Evolutionary conservation across 2,329 filamentous ascomycete genomes (phyloP).

Genomic region (Talaromyces marneffei): DNA sequence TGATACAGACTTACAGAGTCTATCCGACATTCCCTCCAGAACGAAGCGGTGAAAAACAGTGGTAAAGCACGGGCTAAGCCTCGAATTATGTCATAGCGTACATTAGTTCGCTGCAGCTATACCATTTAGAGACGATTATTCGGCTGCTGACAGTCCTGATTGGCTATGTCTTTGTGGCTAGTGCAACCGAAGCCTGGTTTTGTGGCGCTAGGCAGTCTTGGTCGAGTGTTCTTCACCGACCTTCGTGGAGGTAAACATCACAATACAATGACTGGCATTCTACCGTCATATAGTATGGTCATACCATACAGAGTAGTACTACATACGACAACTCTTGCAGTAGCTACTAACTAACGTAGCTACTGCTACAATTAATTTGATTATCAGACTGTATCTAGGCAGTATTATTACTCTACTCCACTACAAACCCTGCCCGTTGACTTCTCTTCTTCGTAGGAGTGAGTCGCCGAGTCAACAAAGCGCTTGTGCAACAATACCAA

Average conservation of each 20-base stretch:
- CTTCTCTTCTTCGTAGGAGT: neutral
- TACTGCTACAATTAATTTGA: neutral
- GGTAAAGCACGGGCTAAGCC: slow-evolving; percentile 1
- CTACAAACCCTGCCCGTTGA: neutral
- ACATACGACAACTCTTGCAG: neutral
- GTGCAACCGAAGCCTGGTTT: neutral
- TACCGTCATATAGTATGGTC: no score
- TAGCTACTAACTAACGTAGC: no score
- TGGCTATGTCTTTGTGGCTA: neutral
- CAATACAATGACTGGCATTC: no score
- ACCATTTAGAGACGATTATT: neutral
- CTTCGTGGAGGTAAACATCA: neutral
- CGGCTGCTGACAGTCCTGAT: neutral
- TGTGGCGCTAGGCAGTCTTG: slow-evolving; percentile 3
- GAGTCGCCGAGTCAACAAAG: slow-evolving; percentile 1
- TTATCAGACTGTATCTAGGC: neutral
- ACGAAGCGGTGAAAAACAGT: slow-evolving; percentile 5
- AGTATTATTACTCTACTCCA: neutral
- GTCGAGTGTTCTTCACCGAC: slow-evolving; percentile 5
- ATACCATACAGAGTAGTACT: no score
- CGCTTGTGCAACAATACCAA: slow-evolving; percentile 2
- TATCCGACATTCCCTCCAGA: neutral
- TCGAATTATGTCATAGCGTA: slow-evolving; percentile 7
- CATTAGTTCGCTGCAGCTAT: neutral
- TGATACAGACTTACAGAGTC: neutral